Conservation (phyloP, 177 flowering plant species). For the Telopea speciosissima region DNA sequence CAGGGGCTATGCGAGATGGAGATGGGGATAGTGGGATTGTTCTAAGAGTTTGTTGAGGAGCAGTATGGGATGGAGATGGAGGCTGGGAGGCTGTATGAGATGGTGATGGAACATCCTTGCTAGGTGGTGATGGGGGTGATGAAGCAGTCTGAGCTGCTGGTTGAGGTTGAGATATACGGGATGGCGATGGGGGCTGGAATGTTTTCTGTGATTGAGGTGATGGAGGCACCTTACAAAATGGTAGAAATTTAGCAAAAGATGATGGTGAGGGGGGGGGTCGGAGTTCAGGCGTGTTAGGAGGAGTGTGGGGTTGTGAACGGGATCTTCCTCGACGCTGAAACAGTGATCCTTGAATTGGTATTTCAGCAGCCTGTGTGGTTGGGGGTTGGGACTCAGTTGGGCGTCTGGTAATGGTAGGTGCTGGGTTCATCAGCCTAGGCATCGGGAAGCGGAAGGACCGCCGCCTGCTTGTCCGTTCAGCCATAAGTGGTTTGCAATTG, state of each 20-base stretch:
- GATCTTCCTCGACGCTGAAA: constrained; percentile 15
- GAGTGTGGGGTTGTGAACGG: too few relatives aligned
- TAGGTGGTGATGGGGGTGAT: constrained; percentile 10
- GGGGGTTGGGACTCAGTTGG: constrained; percentile 14
- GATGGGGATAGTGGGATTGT: background rate
- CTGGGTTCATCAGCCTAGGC: constrained; percentile 23
- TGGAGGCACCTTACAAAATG: background rate
- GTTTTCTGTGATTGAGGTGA: constrained; percentile 5
- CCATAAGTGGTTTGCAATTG: constrained; percentile 16
- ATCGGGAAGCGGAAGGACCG: constrained; percentile 36
- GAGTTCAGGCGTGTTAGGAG: constrained; percentile 4
- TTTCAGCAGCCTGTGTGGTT: constrained; percentile 9
- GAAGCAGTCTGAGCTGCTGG: constrained; percentile 1
- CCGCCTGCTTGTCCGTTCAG: constrained; percentile 25
- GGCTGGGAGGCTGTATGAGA: constrained; percentile 8
- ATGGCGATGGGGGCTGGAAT: constrained; percentile 7
- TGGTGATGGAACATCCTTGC: background rate
- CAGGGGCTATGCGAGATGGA: constrained; percentile 1
- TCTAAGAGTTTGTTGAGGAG: background rate
- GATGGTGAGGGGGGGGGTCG: constrained; percentile 15
- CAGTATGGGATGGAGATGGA: constrained; percentile 16
- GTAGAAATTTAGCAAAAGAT: constrained; percentile 2
- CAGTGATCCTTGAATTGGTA: constrained; percentile 23
- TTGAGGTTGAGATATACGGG: background rate
- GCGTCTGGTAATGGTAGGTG: constrained; percentile 12